These are phyloP conservation scores for Lipomyces sp. DNA, from an alignment of 805 yeast species.

Conservation along the genomic window DNA sequence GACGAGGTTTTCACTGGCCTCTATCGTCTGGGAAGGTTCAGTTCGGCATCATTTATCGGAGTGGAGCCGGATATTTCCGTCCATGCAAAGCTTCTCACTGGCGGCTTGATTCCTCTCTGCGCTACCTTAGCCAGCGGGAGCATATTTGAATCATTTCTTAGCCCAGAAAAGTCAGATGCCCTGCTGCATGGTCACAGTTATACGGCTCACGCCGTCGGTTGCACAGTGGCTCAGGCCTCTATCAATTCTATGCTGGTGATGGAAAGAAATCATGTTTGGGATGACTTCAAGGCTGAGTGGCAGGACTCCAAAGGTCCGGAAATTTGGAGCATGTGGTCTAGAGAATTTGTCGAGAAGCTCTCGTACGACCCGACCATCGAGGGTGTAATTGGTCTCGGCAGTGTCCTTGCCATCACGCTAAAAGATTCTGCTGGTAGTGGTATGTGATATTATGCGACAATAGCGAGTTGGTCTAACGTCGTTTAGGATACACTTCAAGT, in stretches of 20 bases:
- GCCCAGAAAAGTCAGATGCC: slow-evolving; percentile 39
- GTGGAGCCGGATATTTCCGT: slow-evolving; percentile 40
- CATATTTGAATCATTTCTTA: slow-evolving; percentile 39
- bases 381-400: slow-evolving; percentile 37
- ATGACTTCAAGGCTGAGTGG: slow-evolving; percentile 33
- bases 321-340: slow-evolving; percentile 39
- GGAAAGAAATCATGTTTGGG: slow-evolving; percentile 28
- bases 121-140: slow-evolving; percentile 38
- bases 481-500: slow-evolving; percentile 5
- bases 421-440: slow-evolving; percentile 27
- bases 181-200: slow-evolving; percentile 42
- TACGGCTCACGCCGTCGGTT: slow-evolving; percentile 42
- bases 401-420: slow-evolving; percentile 38
- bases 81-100: slow-evolving; percentile 41
- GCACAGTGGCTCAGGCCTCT: slow-evolving; percentile 38
- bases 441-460: slow-evolving; percentile 23
- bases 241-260: slow-evolving; percentile 24
- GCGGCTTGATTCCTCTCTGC: slow-evolving; percentile 40
- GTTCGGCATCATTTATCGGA: slow-evolving; percentile 33
- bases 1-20: slow-evolving; percentile 43
- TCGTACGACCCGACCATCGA: slow-evolving; percentile 31
- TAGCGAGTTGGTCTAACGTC: slow-evolving; percentile 13
- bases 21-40: slow-evolving; percentile 38
- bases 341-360: slow-evolving; percentile 27
- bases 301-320: slow-evolving; percentile 12